Evolutionary conservation across 2,329 filamentous ascomycete species (phyloP).

Genomic region (Penicillium griseofulvum): DNA sequence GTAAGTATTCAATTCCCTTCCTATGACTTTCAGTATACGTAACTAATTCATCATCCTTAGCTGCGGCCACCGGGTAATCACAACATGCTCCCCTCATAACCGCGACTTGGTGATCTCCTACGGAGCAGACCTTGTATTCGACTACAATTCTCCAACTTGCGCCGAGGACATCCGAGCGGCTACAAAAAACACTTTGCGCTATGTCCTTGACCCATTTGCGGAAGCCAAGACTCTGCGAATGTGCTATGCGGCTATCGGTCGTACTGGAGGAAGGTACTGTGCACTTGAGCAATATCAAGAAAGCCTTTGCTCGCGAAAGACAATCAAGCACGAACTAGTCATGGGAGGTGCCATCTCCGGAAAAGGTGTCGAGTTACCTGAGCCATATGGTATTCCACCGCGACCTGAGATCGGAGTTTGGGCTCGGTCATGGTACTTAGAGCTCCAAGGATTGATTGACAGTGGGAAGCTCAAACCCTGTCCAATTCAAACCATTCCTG

Average conservation of each 20-base stretch:
- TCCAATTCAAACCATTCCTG: conserved; percentile 12
- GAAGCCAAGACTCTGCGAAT: conserved; percentile 20
- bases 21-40: neutral
- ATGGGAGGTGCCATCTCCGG: conserved; percentile 26
- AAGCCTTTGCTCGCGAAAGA: conserved; percentile 16
- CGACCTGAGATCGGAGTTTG: conserved; percentile 20
- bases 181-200: conserved; percentile 34
- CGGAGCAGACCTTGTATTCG: conserved; percentile 37
- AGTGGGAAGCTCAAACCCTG: conserved; percentile 13
- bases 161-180: conserved; percentile 31
- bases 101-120: conserved; percentile 34
- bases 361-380: conserved; percentile 20
- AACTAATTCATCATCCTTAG: neutral
- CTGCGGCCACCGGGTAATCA: conserved; percentile 32
- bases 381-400: conserved; percentile 20
- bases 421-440: conserved; percentile 20
- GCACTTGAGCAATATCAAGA: conserved; percentile 24
- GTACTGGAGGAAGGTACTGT: conserved; percentile 24
- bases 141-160: conserved; percentile 35
- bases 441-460: conserved; percentile 12
- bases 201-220: conserved; percentile 22
- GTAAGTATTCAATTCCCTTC: conserved; percentile 3
- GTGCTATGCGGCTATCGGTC: conserved; percentile 20
- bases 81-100: conserved; percentile 36
- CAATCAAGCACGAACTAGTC: conserved; percentile 22